Evolutionary conservation across 305 asterid species (phyloP), one percentile per base, ranked within the genome.

Genomic region (Fraxinus baroniana): DNA sequence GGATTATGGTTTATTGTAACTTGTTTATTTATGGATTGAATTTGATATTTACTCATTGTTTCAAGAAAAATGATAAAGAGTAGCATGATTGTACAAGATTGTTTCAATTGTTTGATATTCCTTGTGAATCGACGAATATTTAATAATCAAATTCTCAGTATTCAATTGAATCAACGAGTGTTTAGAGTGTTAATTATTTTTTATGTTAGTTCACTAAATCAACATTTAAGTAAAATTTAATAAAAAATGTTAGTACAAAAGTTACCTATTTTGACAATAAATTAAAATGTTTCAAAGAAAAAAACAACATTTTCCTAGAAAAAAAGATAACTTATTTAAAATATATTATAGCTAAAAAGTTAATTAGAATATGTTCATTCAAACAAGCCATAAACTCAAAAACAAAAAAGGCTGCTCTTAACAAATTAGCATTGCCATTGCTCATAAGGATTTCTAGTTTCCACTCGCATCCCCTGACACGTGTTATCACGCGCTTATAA

Each of bases 401-500:
- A 26, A 28, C 36, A 13, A 68, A 68, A 12, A 26, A 26, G 39
- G 74, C 39, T 30, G 74, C 74, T 64, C 35, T 68, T 68, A 13
- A 68, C 39, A 68, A 13, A 68, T 28, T 4, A 68, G 74, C 37
- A 68, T 13, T 68, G 74, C 74, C 74, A 28, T 28, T 28, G 32
- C 32, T 2, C 39, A 68, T 28, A 68, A 68, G 10, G 20, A 13
- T 26, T 12, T 30, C 74, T 20, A 30, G 0, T 10, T 26, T 30
- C 74, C 35, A 28, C 18, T 0, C 66, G 13, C 60, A 26, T 26
- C 41, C 10, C 26, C 10, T 9, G n/a, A 55, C 4, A 22, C 77
- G 74, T 73, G 74, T 0, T 1, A 0, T 28, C 74, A 80, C 79
- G 66, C 83, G 57, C 83, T 78, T 36, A 68, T 68, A n/a, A 35